Evolutionary conservation across 768 basidiomycete genomes (phyloP).

Genomic region (Pleurotus citrinopileatus): DNA sequence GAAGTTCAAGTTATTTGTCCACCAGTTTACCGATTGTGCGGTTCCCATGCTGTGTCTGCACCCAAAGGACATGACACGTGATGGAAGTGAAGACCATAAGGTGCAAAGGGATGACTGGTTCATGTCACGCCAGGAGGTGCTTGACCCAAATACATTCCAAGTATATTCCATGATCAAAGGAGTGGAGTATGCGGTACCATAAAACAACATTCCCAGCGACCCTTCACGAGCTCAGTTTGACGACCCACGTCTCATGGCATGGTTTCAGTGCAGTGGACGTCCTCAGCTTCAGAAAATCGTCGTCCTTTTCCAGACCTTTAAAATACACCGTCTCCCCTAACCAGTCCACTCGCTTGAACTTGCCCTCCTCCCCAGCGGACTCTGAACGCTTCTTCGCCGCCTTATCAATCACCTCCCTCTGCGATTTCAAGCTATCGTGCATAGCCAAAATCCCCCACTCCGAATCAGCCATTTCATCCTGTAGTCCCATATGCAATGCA

Average conservation of each 20-base stretch:
- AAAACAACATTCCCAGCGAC: too few species aligned
- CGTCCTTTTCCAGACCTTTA: slow-evolving; percentile 59
- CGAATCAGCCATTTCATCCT: slow-evolving; percentile 55
- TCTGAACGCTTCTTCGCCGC: slow-evolving; percentile 49
- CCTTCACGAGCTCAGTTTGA: slow-evolving; percentile 35
- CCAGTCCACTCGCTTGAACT: slow-evolving; percentile 59
- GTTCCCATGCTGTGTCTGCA: too few species aligned
- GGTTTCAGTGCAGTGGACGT: slow-evolving; percentile 40
- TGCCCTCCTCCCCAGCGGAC: slow-evolving; percentile 27
- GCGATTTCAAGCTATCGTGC: slow-evolving; percentile 35
- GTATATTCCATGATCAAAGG: too few species aligned
- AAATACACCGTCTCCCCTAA: slow-evolving; percentile 59
- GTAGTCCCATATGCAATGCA: slow-evolving; percentile 45
- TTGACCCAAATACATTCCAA: too few species aligned
- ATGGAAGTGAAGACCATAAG: too few species aligned
- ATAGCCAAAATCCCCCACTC: slow-evolving; percentile 43
- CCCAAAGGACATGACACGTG: too few species aligned
- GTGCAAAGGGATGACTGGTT: too few species aligned
- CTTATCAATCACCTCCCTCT: slow-evolving; percentile 41
- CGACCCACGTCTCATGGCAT: slow-evolving; percentile 56
- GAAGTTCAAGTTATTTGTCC: too few species aligned
- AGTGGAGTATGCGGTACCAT: too few species aligned
- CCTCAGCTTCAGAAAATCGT: slow-evolving; percentile 50
- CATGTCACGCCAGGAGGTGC: too few species aligned
- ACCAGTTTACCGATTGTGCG: too few species aligned